Evolutionary conservation across 2,329 filamentous ascomycete genomes (phyloP), one percentile per base, ranked within the genome.

Genomic region (Colletotrichum abscissum): DNA sequence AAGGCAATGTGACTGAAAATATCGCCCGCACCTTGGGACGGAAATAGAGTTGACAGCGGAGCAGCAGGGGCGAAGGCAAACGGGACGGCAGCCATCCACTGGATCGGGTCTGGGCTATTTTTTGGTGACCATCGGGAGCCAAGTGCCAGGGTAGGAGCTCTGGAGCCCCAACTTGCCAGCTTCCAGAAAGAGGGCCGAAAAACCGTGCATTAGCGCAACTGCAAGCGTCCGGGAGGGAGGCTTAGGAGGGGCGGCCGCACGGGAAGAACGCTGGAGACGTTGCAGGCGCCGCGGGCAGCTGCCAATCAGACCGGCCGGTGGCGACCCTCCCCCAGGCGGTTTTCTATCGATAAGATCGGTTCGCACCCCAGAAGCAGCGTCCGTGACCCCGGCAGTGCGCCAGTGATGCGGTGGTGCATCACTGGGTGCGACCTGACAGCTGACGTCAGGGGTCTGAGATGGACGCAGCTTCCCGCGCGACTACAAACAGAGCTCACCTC

Each of bases 11-110:
- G 38, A 9, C 74, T 67, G 75, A 46, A 78, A 83, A 75, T 83
- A 80, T 19, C 60, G 5, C 8, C 19, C 67, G 82, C 84, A 71
- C 78, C 83, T 73, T 72, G 83, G 72, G 79, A 76, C 49, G 55
- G 55, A 63, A 67, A 63, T 30, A 66, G 72, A 67, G 55, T 70
- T 73, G 66, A n/a, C 55, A 70, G 59, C 59, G 46, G 57, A 49
- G 26, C 49, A 69, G 54, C 38, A 55, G 28, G 24, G 58, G 30
- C 14, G 28, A 26, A 58, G 33, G 24, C 65, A 54, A 72, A 59
- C 38, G 38, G 52, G 54, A 69, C 42, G 70, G 60, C 30, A 63
- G 56, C 62, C 28, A 64, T 69, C 70, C 66, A 54, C 11, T 69
- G 42, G 38, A 28, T 54, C 14, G 66, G 70, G 70, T 57, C 42